Base-by-base conservation (phyloP, 495 filamentous ascomycete genomes). In the Trichoderma gamsii region DNA sequence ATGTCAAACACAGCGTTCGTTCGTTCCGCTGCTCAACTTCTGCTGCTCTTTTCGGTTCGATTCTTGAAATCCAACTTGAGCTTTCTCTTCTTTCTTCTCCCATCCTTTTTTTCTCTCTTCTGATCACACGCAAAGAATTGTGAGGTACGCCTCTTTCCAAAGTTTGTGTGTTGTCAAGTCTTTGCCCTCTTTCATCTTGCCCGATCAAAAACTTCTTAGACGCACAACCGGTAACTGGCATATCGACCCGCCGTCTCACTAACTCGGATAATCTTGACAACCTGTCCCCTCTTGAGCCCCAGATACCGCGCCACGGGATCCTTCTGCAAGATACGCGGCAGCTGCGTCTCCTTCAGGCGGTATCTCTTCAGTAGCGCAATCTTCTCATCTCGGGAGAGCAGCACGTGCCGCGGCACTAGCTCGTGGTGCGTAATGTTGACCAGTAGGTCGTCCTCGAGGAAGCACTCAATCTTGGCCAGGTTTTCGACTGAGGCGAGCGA, bases 351-450 rank as follows among this genome's bases (percentile, higher is more conserved):
- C 88, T 97, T 97, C 73, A 99, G 81, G 65, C 95, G 85, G 79
- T 99, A 99, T 65, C 95, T 83, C 78, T 92, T 85, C 68, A 99
- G 79, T 72, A 99, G 79, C 46, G 86, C 84, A 67, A 77, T 82
- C 84, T 97, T 97, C 84, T 99, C 96, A 73, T 95, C 92, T 52
- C 87, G 85, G 74, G 90, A 94, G 52, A 99, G 85, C 64, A 98
- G 81, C 23, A 97, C 87, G 75, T 99, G 95, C 75, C 91, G 94
- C 38, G 95, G 95, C 21, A 99, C 95, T 18, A 99, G 86, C 79
- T 98, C 93, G 80, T 99, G 95, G 74, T 92, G 92, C 29, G 94
- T 98, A 78, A 99, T 99, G 79, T 99, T 99, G 75, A 98, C 93
- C 61, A 99, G 84, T 73, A 99, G 79, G 79, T 99, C 93, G 79